A percentile compares a stretch with the other conserved stretches of the same genome.
These are phyloP conservation scores for Tulasnella sp. DNA, from an alignment of 768 basidiomycete species.

Conservation along the genomic window DNA sequence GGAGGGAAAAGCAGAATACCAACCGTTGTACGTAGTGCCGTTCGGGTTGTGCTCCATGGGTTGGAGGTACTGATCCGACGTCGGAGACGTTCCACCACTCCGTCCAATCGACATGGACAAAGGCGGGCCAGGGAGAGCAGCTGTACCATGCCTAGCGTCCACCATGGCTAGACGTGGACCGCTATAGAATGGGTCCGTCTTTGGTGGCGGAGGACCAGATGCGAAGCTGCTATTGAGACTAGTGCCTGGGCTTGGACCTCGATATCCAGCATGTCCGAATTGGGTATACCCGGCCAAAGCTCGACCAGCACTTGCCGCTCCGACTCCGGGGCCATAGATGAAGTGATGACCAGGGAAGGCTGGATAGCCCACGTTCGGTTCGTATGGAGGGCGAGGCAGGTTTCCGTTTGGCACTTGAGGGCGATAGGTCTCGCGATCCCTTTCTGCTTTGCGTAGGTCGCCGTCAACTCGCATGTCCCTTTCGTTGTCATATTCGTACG, in stretches of 20 bases:
- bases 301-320: constrained; percentile 1
- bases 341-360: background rate
- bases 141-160: background rate
- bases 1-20: no score
- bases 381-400: background rate
- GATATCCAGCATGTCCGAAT: background rate
- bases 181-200: background rate
- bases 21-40: background rate
- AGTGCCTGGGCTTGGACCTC: background rate
- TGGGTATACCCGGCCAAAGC: background rate
- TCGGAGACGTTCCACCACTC: background rate
- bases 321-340: constrained; percentile 3
- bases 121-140: background rate
- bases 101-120: background rate
- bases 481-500: constrained; percentile 6
- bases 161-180: background rate
- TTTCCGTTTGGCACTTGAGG: background rate
- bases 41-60: background rate
- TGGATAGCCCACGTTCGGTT: background rate
- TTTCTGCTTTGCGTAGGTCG: background rate
- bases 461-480: background rate
- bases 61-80: background rate
- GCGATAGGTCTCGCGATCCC: constrained; percentile 9
- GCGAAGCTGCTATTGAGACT: background rate
- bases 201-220: background rate